Evolutionary conservation across 2,329 filamentous ascomycete genomes (phyloP), one percentile per base, ranked within the genome.

Genomic region (Alternaria triticina): DNA sequence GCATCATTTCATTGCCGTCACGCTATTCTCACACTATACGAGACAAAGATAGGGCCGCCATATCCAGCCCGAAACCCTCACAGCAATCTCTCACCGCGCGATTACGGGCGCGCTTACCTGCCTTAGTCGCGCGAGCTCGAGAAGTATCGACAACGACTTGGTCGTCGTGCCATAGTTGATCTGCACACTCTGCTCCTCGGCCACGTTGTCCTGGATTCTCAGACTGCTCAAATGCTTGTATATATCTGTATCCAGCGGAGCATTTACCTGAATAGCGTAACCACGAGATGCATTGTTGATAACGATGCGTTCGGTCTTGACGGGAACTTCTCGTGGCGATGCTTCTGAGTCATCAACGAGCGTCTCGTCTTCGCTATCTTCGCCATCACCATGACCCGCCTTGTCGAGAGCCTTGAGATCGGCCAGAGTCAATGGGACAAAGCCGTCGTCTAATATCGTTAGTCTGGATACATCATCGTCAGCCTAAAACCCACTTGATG

Each of bases 191-290:
- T 61, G 59, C 9, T 63, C 54, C 30, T 63, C 46, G 10, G 68
- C 60, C 5, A 54, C 40, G 40, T 72, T 72, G 33, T 68, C 55
- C 50, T 44, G 51, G 49, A 72, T 68, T 13, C 55, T 61, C 9
- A 72, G 46, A 25, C 63, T 62, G 25, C 22, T 25, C 17, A 71
- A 17, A 44, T 65, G 49, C 27, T 64, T 67, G 57, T 59, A 72
- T 10, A 68, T 22, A 59, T 70, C 68, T 44, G 66, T 33, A 15
- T 57, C 65, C 15, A 72, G 20, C 4, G 68, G 51, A 23, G 55
- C 62, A 27, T 70, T 72, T 46, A 71, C 62, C 59, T 71, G 69
- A 13, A 62, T 20, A 22, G 70, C 56, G 23, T 71, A 57, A 17
- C 66, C 47, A 25, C 50, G 59, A 23, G 65, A 52, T 36, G 30